Evolutionary conservation across 2,329 filamentous ascomycete species (phyloP).

Genomic region (Arthrobotrys sinensis): DNA sequence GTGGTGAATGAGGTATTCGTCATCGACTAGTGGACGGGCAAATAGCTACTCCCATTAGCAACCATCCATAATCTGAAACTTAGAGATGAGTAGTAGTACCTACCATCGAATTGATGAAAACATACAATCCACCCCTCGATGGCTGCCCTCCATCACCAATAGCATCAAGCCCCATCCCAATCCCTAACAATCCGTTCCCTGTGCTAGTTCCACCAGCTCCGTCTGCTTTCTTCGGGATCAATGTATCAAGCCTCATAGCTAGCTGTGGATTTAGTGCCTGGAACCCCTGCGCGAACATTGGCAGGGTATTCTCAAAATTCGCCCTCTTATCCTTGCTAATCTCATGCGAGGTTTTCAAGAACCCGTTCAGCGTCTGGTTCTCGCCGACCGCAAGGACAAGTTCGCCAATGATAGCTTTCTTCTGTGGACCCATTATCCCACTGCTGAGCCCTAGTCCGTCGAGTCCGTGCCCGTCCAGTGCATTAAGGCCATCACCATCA

Average conservation of each 20-base stretch:
- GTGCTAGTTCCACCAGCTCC: slow-evolving; percentile 6
- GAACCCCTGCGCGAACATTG: slow-evolving; percentile 62
- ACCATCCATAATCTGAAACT: background rate
- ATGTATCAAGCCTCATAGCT: slow-evolving; percentile 61
- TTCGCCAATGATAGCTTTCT: slow-evolving; percentile 63
- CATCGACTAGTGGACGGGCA: slow-evolving; percentile 86
- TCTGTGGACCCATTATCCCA: slow-evolving; percentile 58
- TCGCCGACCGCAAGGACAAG: slow-evolving; percentile 63
- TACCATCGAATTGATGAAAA: slow-evolving; percentile 61
- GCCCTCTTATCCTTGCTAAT: slow-evolving; percentile 61
- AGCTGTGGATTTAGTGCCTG: slow-evolving; percentile 62
- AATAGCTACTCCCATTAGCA: slow-evolving; percentile 75
- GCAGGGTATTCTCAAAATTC: slow-evolving; percentile 62
- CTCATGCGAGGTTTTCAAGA: slow-evolving; percentile 53
- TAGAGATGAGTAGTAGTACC: background rate
- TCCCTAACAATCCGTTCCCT: slow-evolving; percentile 61
- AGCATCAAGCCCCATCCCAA: slow-evolving; percentile 62
- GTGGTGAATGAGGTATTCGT: slow-evolving; percentile 82
- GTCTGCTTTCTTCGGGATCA: slow-evolving; percentile 61
- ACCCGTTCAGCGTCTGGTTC: slow-evolving; percentile 61
- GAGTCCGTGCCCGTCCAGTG: slow-evolving; percentile 32
- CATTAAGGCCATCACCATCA: slow-evolving; percentile 57
- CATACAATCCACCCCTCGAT: slow-evolving; percentile 58
- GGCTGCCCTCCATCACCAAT: slow-evolving; percentile 61
- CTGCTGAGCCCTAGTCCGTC: slow-evolving; percentile 56